Base-by-base conservation (phyloP, 2,329 filamentous ascomycete species). In the Sporothrix pseudoabietina region DNA sequence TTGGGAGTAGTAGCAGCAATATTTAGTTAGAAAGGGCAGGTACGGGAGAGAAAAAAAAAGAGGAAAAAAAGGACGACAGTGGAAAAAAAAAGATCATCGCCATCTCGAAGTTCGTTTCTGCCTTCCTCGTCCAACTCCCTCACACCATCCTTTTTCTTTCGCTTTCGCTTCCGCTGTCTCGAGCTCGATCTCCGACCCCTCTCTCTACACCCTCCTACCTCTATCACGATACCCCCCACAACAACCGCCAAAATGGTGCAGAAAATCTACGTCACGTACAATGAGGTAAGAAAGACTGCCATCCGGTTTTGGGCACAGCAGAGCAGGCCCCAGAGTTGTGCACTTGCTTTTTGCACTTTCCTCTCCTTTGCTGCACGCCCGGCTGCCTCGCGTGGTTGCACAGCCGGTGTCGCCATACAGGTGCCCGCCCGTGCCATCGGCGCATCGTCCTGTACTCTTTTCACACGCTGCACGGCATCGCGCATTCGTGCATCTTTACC, bases 261-360 rank as follows among this genome's bases (percentile, higher is more conserved):
- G 83, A 97, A 97, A 82, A 83, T 94, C 82, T 97, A 95, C 85
- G 90, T 96, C 81, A 96, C 93, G 78, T 97, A 97, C 84, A 97
- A 97, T 82, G 90, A 96, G 89, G 93, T 94, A 85, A 82, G 89
- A 19, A 55, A 9, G 8, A 49, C 47, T 12, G 26, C 32, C 19
- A 35, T 19, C 39, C 59, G 9, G 2, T 1, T 30, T 16, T n/a
- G 59, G 35, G 41, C 63, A 66, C n/a, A 49, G 16, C 39, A 14
- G 44, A 19, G n/a, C 10, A 4, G 44, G 10, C 3, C n/a, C 19
- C 8, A 5, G 35, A 41, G 10, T 16, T 63, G 32, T 19, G n/a
- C 16, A 1, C 19, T 66, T 66, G 63, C 30, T 39, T 39, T 49
- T 32, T 16, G 63, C 22, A 22, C 59, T 41, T 41, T 22, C 22